These are phyloP conservation scores for Russula griseocarnosa DNA, from an alignment of 768 basidiomycete genomes.

Conservation along the genomic window DNA sequence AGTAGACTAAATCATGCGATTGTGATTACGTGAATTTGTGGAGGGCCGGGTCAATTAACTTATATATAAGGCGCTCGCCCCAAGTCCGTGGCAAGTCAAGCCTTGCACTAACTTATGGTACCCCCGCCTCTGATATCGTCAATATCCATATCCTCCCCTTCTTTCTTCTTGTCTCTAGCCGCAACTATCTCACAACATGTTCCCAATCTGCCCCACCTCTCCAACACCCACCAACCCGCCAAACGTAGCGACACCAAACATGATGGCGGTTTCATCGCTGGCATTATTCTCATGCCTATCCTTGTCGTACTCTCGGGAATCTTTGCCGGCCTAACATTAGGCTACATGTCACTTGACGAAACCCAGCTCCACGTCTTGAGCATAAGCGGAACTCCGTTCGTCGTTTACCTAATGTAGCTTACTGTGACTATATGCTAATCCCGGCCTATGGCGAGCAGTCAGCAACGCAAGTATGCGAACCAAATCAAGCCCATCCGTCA, in stretches of 20 bases:
- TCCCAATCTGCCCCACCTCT: conserved; percentile 13
- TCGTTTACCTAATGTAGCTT: conserved; percentile 23
- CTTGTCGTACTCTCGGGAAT: conserved; percentile 79
- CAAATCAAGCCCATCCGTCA: conserved; percentile 84
- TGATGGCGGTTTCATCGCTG: conserved; percentile 38
- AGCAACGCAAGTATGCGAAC: conserved; percentile 75
- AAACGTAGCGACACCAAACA: conserved; percentile 34
- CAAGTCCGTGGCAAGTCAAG: not conserved
- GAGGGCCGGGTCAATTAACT: not conserved
- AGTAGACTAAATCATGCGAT: not conserved
- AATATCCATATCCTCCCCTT: conserved; percentile 15
- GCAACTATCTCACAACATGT: conserved; percentile 29
- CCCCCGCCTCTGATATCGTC: conserved; percentile 18
- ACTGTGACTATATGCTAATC: conserved; percentile 18
- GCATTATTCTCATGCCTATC: conserved; percentile 67
- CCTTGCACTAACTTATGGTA: conserved; percentile 26
- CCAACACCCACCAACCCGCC: conserved; percentile 30
- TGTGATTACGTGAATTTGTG: conserved; percentile 1
- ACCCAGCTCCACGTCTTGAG: conserved; percentile 86
- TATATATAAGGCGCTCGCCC: conserved; percentile 13
- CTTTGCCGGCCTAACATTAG: conserved; percentile 88
- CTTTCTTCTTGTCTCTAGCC: conserved; percentile 26
- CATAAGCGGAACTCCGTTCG: conserved; percentile 79
- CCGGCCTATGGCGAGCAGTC: conserved; percentile 39
- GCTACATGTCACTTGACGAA: conserved; percentile 90